Evolutionary conservation across 768 basidiomycete species (phyloP), one percentile per base, ranked within the genome.

Genomic region (Amanita brunnescens): DNA sequence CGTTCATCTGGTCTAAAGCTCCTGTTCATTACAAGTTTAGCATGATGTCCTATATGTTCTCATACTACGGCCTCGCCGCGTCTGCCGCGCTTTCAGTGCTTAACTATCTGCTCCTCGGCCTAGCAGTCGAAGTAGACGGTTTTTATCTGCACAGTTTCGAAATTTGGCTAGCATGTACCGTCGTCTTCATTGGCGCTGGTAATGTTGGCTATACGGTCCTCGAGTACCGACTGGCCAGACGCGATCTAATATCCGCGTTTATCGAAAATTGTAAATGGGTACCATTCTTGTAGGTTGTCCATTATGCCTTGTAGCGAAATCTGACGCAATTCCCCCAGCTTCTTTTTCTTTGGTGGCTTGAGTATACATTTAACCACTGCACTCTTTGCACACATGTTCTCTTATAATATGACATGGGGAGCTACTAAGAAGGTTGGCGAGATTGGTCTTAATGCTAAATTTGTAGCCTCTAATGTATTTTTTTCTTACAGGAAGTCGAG

Each of bases 21-120:
- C 87, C 87, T 5, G 74, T 88, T 0, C 88, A 91, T 61, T 90
- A 91, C 75, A 90, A 91, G 70, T 70, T 90, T 61, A 79, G 72
- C 56, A 87, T 87, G 85, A 71, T 83, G 74, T 75, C 83, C 1
- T 87, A 83, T 69, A 77, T 79, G 79, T 80, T 80, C 61, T 74
- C 72, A 0, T 78, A 78, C 57, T 75, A 85, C 53, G 83, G 82
- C 4, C 77, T 89, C 41, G 83, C 85, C 0, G 79, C 76, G 0
- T 75, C 82, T 7, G 79, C 78, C 5, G 41, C 77, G 8, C 75
- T 89, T 30, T 80, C 86, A 0, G 55, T 85, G 34, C 56, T 84
- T 58, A 89, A 88, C 64, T 91, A 85, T 67, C 65, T 87, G 56
- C 57, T 90, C 38, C 74, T 85, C 18, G 87, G 85, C 5, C 70